phyloP scores from a whole-genome alignment of 2,329 filamentous ascomycete species.

The Ophiobolus disseminans region DNA sequence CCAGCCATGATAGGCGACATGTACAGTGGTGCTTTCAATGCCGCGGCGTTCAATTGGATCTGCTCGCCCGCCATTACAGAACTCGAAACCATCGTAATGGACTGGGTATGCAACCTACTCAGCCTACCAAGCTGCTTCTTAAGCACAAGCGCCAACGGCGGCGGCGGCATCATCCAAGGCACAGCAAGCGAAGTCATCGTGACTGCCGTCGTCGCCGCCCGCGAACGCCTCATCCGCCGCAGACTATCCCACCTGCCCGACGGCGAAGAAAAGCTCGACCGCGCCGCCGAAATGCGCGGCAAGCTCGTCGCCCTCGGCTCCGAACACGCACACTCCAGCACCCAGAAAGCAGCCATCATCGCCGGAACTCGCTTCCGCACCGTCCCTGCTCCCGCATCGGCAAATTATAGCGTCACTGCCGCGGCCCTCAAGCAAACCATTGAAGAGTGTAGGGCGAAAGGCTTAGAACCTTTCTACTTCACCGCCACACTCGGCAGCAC shows the following conservation, averaged over 20 bases:
- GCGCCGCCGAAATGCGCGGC: conserved; percentile 69
- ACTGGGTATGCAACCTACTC: conserved; percentile 84
- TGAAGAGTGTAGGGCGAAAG: conserved; percentile 68
- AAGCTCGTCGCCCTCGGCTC: conserved; percentile 82
- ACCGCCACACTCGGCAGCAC: conserved; percentile 87
- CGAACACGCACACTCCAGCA: conserved; percentile 80
- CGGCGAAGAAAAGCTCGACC: conserved; percentile 58
- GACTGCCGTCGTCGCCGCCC: conserved; percentile 84
- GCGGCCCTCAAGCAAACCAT: conserved; percentile 67
- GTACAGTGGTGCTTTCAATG: conserved; percentile 87
- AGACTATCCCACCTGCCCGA: conserved; percentile 37
- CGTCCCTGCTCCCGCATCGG: conserved; percentile 67
- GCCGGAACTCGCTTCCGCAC: conserved; percentile 81
- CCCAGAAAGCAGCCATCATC: conserved; percentile 85
- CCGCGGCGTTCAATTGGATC: conserved; percentile 96
- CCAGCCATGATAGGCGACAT: conserved; percentile 90
- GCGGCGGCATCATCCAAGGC: conserved; percentile 94
- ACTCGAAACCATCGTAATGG: conserved; percentile 88
- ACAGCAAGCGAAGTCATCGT: conserved; percentile 87
- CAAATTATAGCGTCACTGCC: conserved; percentile 75
- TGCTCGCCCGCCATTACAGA: conserved; percentile 92
- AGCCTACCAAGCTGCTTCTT: conserved; percentile 75
- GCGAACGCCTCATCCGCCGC: conserved; percentile 69
- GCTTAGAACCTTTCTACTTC: conserved; percentile 84
- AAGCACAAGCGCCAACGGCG: conserved; percentile 67